A percentile compares a stretch with the other conserved stretches of the same genome.
phyloP scores from a whole-genome alignment of 495 filamentous ascomycete genomes.

The Immersiella caudata region DNA sequence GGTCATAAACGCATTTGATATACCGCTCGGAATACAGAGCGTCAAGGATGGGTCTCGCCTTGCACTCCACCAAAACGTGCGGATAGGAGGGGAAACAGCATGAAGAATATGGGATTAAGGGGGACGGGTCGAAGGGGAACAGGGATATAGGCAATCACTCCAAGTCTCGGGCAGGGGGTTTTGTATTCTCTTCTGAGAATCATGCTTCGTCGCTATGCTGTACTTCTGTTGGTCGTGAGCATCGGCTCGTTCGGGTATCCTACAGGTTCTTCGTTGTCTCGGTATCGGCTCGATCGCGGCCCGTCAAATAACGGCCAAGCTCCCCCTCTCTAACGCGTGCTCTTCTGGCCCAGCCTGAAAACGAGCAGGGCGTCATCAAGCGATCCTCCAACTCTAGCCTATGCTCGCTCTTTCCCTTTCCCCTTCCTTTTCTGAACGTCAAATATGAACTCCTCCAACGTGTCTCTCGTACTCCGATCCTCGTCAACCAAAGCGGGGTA shows the following conservation, averaged over 20 bases:
- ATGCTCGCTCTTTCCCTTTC: no score
- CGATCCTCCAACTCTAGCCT: no score
- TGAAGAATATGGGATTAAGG: constrained; percentile 10
- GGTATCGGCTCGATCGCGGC: not conserved
- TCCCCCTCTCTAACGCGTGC: not conserved
- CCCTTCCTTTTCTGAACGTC: not conserved
- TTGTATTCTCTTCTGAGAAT: constrained; percentile 2
- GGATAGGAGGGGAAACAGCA: constrained; percentile 28
- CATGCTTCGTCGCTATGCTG: constrained; percentile 16
- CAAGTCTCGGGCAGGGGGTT: not conserved
- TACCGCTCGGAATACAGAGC: constrained; percentile 69
- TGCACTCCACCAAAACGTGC: constrained; percentile 65
- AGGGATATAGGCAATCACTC: not conserved
- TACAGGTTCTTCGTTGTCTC: constrained; percentile 33
- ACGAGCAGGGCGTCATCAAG: no score
- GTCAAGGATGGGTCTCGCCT: constrained; percentile 66
- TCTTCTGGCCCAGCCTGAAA: not conserved
- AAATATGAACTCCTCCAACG: not conserved
- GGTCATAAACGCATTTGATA: constrained; percentile 36
- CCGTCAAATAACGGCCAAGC: not conserved
- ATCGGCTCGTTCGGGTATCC: constrained; percentile 38
- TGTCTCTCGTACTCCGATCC: not conserved
- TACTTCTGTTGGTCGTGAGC: constrained; percentile 8
- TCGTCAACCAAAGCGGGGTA: not conserved
- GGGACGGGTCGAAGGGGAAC: constrained; percentile 6